phyloP scores from a whole-genome alignment of 805 yeast species.

The Groenewaldozyma salmanticensis region DNA sequence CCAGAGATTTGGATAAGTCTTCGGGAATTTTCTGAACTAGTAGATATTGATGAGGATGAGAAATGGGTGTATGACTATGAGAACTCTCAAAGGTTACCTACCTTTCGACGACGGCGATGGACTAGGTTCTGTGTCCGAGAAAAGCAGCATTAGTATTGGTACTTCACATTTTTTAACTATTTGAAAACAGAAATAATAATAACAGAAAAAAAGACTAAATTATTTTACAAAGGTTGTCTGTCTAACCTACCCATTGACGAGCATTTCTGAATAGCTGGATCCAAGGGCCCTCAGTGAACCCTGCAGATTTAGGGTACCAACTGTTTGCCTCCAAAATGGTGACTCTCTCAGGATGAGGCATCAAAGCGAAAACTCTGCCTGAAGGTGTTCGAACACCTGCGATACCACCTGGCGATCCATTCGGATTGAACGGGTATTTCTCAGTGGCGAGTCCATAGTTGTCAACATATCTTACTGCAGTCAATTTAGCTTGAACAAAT shows the following conservation, averaged over 20 bases:
- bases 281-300: constrained; percentile 97
- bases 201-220: neutral
- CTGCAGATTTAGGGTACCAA: constrained; percentile 64
- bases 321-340: constrained; percentile 82
- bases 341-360: constrained; percentile 99
- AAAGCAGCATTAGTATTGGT: neutral
- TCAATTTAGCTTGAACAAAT: constrained; percentile 41
- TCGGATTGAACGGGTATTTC: constrained; percentile 88
- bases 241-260: constrained; percentile 71
- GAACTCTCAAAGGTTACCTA: constrained; percentile 12
- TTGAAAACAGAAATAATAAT: neutral
- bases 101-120: constrained; percentile 21
- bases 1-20: constrained; percentile 49
- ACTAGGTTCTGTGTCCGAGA: constrained; percentile 12
- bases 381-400: constrained; percentile 84
- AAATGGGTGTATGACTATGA: constrained; percentile 76
- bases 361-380: constrained; percentile 94
- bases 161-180: neutral
- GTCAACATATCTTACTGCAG: constrained; percentile 75
- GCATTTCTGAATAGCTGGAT: constrained; percentile 85
- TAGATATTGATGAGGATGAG: constrained; percentile 58
- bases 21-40: constrained; percentile 41
- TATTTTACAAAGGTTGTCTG: too few relatives aligned
- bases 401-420: constrained; percentile 89
- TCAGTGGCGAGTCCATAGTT: constrained; percentile 81